A percentile compares a stretch with the other conserved stretches of the same genome.
These are phyloP conservation scores for Coemansia sp. DNA, from an alignment of 192 early-diverging fungal genomes.

Conservation along the genomic window DNA sequence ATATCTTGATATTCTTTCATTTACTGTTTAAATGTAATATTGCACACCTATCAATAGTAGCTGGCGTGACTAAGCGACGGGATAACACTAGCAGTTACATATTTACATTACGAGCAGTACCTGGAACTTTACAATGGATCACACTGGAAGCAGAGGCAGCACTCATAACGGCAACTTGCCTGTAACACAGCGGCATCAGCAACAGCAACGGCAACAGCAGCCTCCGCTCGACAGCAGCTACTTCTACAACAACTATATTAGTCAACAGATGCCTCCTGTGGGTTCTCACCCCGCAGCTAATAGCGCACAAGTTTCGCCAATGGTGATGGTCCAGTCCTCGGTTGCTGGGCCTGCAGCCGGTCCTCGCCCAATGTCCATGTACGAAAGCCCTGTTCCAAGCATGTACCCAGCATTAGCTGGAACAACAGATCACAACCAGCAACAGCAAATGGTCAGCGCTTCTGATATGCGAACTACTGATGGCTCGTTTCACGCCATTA, in stretches of 20 bases:
- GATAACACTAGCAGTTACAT: not conserved
- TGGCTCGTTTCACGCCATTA: constrained; percentile 46
- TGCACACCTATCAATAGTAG: not conserved
- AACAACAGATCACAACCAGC: not conserved
- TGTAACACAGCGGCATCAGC: constrained; percentile 16
- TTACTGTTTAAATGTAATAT: not conserved
- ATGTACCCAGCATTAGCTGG: constrained; percentile 7
- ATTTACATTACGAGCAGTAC: not conserved
- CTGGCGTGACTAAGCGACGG: not conserved
- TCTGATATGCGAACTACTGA: constrained; percentile 15
- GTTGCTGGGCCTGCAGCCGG: constrained; percentile 15
- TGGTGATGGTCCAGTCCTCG: constrained; percentile 17
- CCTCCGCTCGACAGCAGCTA: constrained; percentile 15
- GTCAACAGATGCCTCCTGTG: constrained; percentile 12
- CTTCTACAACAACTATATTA: constrained; percentile 27
- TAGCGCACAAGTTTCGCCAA: constrained; percentile 7
- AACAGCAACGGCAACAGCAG: constrained; percentile 8
- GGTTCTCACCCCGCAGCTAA: constrained; percentile 1
- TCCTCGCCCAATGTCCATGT: constrained; percentile 25
- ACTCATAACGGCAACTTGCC: constrained; percentile 31
- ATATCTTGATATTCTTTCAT: too few species aligned
- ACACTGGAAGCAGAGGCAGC: constrained; percentile 16
- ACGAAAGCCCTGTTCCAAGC: constrained; percentile 7
- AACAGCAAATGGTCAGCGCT: not conserved
- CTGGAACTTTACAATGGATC: not conserved